Percentiles rank a stretch among this genome's conserved stretches.
Conservation (phyloP, 169 alveolate genomes). For the Amoebophrya sp. region DNA sequence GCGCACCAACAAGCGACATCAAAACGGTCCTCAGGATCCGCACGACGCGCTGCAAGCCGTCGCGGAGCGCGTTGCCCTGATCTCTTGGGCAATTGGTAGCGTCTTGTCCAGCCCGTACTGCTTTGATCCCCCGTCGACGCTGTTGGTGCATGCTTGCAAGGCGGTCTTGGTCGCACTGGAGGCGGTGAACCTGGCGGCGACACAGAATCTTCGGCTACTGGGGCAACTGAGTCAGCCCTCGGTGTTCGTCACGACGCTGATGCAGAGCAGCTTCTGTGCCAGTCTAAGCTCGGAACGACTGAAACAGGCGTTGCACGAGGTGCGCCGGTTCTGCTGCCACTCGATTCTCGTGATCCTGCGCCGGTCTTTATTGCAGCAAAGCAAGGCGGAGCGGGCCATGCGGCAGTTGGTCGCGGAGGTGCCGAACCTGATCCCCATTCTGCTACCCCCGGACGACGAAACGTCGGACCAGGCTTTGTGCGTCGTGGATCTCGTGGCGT, state of each 20-base stretch:
- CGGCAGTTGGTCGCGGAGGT: neutral
- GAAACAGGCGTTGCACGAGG: neutral
- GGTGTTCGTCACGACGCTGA: neutral
- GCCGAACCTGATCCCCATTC: neutral
- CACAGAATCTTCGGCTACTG: neutral
- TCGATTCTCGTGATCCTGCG: neutral
- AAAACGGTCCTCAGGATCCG: no score
- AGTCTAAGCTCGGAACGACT: no score
- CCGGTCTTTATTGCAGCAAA: neutral
- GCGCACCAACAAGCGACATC: neutral
- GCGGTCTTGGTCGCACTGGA: neutral
- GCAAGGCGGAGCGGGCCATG: neutral
- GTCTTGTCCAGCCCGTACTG: neutral
- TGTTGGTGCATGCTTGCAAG: neutral
- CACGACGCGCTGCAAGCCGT: neutral
- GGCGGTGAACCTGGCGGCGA: neutral
- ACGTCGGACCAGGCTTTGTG: neutral
- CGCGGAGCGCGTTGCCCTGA: neutral
- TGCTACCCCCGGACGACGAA: neutral
- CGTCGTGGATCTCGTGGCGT: neutral
- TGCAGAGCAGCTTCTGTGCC: no score
- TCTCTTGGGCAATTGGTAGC: neutral
- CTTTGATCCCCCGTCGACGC: neutral
- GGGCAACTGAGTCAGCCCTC: neutral
- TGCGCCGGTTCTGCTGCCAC: conserved; percentile 10